Evolutionary conservation across 2,329 filamentous ascomycete species (phyloP).

Genomic region (Aspergillus pseudoglaucus): DNA sequence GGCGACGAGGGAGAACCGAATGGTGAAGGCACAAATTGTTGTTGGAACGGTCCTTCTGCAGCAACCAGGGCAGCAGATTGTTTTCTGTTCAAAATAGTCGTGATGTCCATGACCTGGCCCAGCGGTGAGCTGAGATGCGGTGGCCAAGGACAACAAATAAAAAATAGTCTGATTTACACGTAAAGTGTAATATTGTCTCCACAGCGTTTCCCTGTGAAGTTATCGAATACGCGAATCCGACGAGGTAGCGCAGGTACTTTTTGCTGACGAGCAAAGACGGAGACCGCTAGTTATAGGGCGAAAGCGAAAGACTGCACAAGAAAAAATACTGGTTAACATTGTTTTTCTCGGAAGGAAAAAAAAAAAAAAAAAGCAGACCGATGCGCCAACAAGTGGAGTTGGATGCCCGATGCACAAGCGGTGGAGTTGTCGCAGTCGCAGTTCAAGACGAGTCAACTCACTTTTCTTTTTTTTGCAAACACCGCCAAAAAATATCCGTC

Average conservation of each 20-base stretch:
- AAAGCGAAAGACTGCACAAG: not conserved
- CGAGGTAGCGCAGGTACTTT: not conserved
- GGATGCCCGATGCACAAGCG: slow-evolving; percentile 1
- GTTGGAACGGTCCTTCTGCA: slow-evolving; percentile 38
- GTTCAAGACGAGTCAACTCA: not conserved
- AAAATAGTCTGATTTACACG: not conserved
- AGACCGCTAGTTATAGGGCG: not conserved
- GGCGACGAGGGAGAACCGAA: slow-evolving; percentile 33
- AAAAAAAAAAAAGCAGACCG: not conserved
- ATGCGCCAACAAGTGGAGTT: not conserved
- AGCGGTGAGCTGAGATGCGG: slow-evolving; percentile 24
- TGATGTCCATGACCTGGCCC: slow-evolving; percentile 46
- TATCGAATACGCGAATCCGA: not conserved
- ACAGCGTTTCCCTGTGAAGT: not conserved
- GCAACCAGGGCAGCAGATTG: slow-evolving; percentile 39
- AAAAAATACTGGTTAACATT: not conserved
- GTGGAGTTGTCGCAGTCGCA: not conserved
- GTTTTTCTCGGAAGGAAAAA: not conserved
- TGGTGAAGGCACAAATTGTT: slow-evolving; percentile 36
- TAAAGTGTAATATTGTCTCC: not conserved
- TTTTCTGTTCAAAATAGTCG: slow-evolving; percentile 47
- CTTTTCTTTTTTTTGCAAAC: not conserved
- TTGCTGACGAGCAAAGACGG: not conserved
- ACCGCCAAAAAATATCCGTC: too few species aligned
- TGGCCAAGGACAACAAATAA: slow-evolving; percentile 22